Evolutionary conservation across 352 stramenopile genomes (phyloP).

Genomic region (Pythium myriotylum): DNA sequence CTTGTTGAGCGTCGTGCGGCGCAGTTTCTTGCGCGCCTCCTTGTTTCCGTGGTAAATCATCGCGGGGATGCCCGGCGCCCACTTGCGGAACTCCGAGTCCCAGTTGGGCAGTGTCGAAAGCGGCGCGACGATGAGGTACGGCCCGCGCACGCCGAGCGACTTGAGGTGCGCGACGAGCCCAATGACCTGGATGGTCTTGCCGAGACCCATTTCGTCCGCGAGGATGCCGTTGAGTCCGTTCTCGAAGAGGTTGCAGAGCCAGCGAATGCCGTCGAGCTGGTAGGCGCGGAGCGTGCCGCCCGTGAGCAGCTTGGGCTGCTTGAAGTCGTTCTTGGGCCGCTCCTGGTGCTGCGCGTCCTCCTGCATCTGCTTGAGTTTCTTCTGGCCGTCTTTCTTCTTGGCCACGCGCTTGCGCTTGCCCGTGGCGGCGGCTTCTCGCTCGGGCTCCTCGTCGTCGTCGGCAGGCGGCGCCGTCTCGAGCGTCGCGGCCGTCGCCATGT

Average conservation of each 20-base stretch:
- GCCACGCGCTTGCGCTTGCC: constrained; percentile 53
- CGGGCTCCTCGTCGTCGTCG: constrained; percentile 29
- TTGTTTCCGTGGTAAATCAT: constrained; percentile 97
- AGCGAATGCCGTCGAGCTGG: constrained; percentile 96
- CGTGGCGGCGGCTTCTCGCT: too few relatives aligned
- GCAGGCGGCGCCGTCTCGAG: constrained; percentile 25
- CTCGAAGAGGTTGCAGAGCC: constrained; percentile 97
- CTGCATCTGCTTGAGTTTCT: constrained; percentile 75
- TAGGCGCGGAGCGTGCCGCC: constrained; percentile 92
- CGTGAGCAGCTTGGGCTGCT: constrained; percentile 76
- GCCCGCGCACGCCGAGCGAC: constrained; percentile 86
- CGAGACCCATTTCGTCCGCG: constrained; percentile 89
- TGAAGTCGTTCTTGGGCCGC: constrained; percentile 47
- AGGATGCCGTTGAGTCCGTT: constrained; percentile 95
- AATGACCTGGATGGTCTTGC: constrained; percentile 93
- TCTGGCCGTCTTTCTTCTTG: constrained; percentile 39
- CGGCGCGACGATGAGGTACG: constrained; percentile 97
- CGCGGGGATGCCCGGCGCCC: constrained; percentile 90
- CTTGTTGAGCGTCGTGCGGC: constrained; percentile 49
- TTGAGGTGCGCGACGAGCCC: constrained; percentile 95
- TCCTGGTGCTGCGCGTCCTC: constrained; percentile 52
- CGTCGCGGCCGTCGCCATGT: constrained; percentile 73
- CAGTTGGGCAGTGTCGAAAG: constrained; percentile 99
- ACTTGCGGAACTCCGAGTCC: constrained; percentile 90
- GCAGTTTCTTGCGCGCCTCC: constrained; percentile 47